These are phyloP conservation scores for Stenocarpella maydis DNA, from an alignment of 2,329 filamentous ascomycete genomes.

Conservation along the genomic window DNA sequence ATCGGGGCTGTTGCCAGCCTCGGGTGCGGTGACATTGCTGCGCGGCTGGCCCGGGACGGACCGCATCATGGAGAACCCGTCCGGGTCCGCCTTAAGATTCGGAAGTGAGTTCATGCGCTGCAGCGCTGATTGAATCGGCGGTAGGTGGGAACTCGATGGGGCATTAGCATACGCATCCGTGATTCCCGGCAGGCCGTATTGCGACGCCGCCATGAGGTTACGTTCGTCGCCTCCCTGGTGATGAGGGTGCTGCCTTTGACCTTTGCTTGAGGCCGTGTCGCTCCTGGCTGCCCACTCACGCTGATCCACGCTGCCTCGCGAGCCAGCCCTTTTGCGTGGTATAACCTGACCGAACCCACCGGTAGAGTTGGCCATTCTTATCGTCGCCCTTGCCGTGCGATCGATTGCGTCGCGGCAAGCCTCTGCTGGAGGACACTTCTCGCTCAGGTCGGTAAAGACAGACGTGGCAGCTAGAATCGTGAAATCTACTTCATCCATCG, in stretches of 20 bases:
- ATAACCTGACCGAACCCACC: conserved; percentile 74
- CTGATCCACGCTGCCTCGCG: conserved; percentile 37
- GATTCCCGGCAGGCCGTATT: conserved; percentile 30
- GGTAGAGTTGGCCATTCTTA: conserved; percentile 91
- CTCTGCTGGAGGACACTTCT: conserved; percentile 94
- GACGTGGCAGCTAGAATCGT: conserved; percentile 93
- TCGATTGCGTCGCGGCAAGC: conserved; percentile 95
- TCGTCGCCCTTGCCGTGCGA: conserved; percentile 91
- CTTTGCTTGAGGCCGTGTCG: conserved; percentile 40
- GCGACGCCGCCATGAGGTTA: background rate
- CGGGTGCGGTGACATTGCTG: conserved; percentile 49
- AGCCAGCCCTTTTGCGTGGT: conserved; percentile 28
- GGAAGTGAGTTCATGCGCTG: conserved; percentile 43
- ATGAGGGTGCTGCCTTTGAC: conserved; percentile 39
- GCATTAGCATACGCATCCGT: conserved; percentile 47
- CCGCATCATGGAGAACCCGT: conserved; percentile 50
- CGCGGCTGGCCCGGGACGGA: conserved; percentile 51
- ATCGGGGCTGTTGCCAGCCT: conserved; percentile 40
- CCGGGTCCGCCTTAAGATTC: conserved; percentile 49
- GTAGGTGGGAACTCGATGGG: conserved; percentile 52
- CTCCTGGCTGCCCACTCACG: conserved; percentile 45
- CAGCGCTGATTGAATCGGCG: conserved; percentile 43
- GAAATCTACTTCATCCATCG: conserved; percentile 96
- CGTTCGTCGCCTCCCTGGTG: conserved; percentile 35
- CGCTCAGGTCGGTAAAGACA: conserved; percentile 88